Percentiles rank a stretch among this genome's conserved stretches.
phyloP scores from a whole-genome alignment of 257 asterid species.

The Forsythia viridissima region DNA sequence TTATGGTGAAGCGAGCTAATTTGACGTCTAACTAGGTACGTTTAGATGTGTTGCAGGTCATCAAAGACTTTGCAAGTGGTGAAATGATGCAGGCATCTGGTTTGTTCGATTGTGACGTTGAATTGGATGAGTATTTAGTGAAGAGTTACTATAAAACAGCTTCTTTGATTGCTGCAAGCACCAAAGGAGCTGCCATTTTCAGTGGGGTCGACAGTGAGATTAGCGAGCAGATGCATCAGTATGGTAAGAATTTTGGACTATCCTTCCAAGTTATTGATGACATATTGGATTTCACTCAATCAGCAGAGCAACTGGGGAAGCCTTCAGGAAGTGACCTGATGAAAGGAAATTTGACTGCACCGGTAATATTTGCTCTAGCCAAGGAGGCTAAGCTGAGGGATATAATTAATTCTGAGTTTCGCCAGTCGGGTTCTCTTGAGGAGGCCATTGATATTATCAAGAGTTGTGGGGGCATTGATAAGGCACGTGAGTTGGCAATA shows the following conservation, averaged over 20 bases:
- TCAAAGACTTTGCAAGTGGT: constrained; percentile 94
- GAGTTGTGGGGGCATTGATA: constrained; percentile 72
- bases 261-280: constrained; percentile 92
- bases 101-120: constrained; percentile 78
- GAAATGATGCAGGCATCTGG: constrained; percentile 93
- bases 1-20: background rate
- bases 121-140: constrained; percentile 75
- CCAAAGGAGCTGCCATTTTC: constrained; percentile 87
- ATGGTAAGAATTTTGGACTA: constrained; percentile 85
- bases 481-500: constrained; percentile 73
- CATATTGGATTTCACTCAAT: constrained; percentile 80
- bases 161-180: constrained; percentile 86
- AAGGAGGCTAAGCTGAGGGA: constrained; percentile 65
- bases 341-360: constrained; percentile 86
- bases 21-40: background rate
- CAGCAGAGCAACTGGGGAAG: constrained; percentile 88
- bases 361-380: constrained; percentile 76
- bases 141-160: constrained; percentile 95
- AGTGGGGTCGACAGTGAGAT: constrained; percentile 57
- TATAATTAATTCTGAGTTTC: constrained; percentile 73
- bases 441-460: constrained; percentile 69
- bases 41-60: constrained; percentile 50
- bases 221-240: constrained; percentile 74
- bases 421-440: constrained; percentile 75
- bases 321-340: constrained; percentile 91